Base-by-base conservation (phyloP, 768 basidiomycete genomes). In the Strobilomyces dryophilus region DNA sequence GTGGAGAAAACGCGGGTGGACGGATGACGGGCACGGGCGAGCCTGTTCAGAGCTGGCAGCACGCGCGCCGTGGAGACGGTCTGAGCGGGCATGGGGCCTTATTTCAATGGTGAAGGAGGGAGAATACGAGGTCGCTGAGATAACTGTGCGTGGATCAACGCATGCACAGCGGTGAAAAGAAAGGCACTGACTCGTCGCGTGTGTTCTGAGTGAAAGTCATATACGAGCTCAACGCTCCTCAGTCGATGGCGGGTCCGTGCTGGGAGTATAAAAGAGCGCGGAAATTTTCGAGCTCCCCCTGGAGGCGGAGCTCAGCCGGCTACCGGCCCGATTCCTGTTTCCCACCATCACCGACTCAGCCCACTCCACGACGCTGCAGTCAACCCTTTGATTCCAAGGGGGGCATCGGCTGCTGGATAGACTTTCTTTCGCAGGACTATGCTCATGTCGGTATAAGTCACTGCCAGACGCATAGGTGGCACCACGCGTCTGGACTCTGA, bases 1-100 rank as follows among this genome's bases (percentile, higher is more conserved):
- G 76, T 70, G 61, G 83, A 83, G 65, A 86, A 82, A 53, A 74
- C 70, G 43, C 83, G 83, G 45, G 57, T 49, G 21, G 61, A 59
- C 1, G 57, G 68, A 17, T 67, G 56, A 42, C 48, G 63, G 31
- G 49, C 48, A 39, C 52, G 56, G 26, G 42, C 35, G 18, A 71
- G 48, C n/a, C 24, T 50, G 21, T 59, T 62, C 8, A 60, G 53
- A 41, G 39, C 61, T 14, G 54, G 61, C 1, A 61, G 36, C n/a
- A 45, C 41, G 14, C 59, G 53, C 12, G 44, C 24, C 24, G 24
- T 24, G 31, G 53, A 42, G 7, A 47, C 21, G 3, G 50, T 39
- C 4, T 26, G 44, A 4, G 54, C 31, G 21, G 65, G 17, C 63
- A 66, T 64, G 32, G 40, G 18, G 21, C 26, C 29, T 49, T 5